Base-by-base conservation (phyloP, 352 stramenopile genomes). In the Paralagenidium karlingii region DNA sequence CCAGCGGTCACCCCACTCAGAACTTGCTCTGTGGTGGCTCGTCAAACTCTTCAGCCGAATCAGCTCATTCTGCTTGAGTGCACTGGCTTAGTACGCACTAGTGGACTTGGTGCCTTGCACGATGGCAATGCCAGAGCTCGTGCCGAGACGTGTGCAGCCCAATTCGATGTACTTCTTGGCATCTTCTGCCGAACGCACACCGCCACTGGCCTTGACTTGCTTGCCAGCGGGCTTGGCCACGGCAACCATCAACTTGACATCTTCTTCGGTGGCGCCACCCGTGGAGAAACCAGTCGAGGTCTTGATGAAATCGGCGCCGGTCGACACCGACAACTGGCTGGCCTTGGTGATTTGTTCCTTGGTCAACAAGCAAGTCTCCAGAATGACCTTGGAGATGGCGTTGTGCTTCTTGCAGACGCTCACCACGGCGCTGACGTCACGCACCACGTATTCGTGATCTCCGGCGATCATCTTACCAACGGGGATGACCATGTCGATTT, bases 401-500 rank as follows among this genome's bases (percentile, higher is more conserved):
- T 45, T 42, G 33, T 57, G 67, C 30, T 59, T 38, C 46, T 85
- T 82, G 53, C 75, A 90, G 28, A 84, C 67, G 7, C 48, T 33
- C 5, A 85, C 68, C 12, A 85, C 68, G 7, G 67, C 67, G 46
- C 62, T 60, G 29, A 90, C 81, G 44, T 90, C 79, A 30, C 71
- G 65, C 39, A 82, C 43, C 12, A 90, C 74, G 33, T 69, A 82
- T 58, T 84, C 77, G 39, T 68, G 68, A 41, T 87, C 69, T 25
- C 69, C 57, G 5, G 59, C 60, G 27, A 75, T 41, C 25, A 86
- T 56, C 34, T 63, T 64, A 12, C 73, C 71, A 7, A 86, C 64
- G 52, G 84, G 76, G 47, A 93, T 75, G 18, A 93, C 77, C 77
- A 89, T 90, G 54, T 93, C 79, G 43, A 93, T 88, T 58, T 90